These are phyloP conservation scores for Hypoxylon trugodes DNA, from an alignment of 495 filamentous ascomycete genomes.

Conservation along the genomic window DNA sequence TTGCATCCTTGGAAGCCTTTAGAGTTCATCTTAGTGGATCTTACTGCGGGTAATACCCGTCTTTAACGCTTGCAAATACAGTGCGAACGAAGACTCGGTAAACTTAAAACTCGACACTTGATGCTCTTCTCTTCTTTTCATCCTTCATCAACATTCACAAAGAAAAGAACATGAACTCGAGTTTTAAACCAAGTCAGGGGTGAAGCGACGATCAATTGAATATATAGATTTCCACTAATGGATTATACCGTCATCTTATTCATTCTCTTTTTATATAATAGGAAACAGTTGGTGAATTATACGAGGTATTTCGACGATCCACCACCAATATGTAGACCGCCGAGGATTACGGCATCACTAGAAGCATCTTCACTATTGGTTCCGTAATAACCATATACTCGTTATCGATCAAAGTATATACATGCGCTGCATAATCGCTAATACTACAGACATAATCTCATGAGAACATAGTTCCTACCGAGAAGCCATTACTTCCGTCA, in stretches of 20 bases:
- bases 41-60: constrained; percentile 7
- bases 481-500: no score
- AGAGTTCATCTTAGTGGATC: constrained; percentile 4
- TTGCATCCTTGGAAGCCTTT: not conserved
- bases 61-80: constrained; percentile 4
- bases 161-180: no score
- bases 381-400: not conserved
- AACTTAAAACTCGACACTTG: not conserved
- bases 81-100: not conserved
- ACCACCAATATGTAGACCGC: no score
- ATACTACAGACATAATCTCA: not conserved
- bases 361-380: not conserved
- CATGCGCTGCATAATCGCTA: not conserved
- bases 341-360: not conserved
- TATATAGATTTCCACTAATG: no score
- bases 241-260: no score
- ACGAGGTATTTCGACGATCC: no score
- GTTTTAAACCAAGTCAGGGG: no score
- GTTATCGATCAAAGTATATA: constrained; percentile 25
- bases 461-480: not conserved
- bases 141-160: no score
- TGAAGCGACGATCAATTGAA: no score
- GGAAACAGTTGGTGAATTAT: no score
- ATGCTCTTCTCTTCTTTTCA: not conserved
- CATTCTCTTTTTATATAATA: no score